Conservation (phyloP, 2,329 filamentous ascomycete species). For the Calonectria fujianensis region DNA sequence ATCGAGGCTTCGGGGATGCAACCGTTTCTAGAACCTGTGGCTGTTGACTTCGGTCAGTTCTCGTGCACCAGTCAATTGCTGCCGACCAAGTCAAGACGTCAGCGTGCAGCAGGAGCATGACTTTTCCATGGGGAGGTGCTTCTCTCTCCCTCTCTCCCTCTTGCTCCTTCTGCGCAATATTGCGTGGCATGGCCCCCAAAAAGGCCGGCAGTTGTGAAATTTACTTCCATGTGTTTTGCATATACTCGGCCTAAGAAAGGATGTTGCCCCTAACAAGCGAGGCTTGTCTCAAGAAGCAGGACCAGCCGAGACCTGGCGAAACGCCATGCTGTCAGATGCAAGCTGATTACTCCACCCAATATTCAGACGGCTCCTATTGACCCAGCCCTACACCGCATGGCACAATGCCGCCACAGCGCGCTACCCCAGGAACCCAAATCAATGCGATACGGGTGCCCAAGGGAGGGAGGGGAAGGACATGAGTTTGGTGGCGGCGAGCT, state of each 20-base stretch:
- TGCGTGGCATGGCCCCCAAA: not conserved
- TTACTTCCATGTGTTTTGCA: conserved; percentile 13
- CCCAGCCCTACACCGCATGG: conserved; percentile 18
- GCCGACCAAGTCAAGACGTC: not conserved
- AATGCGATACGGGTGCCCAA: not conserved
- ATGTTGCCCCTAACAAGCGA: not conserved
- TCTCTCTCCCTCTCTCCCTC: too few species aligned
- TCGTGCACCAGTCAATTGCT: not conserved
- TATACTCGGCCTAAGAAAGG: conserved; percentile 13
- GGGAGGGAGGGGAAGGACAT: not conserved
- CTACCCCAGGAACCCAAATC: conserved; percentile 2
- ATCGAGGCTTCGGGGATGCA: not conserved
- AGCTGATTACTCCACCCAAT: conserved; percentile 19
- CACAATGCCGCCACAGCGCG: not conserved
- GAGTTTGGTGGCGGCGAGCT: conserved; percentile 19
- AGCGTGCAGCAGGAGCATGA: not conserved
- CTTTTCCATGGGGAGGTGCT: not conserved
- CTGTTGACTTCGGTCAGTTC: not conserved
- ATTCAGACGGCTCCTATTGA: conserved; percentile 3
- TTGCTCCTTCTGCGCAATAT: not conserved
- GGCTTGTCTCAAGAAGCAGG: not conserved
- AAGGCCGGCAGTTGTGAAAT: conserved; percentile 12
- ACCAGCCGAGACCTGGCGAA: not conserved
- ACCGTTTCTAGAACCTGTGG: conserved; percentile 8
- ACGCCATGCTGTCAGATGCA: conserved; percentile 16